phyloP scores from a whole-genome alignment of 2,329 filamentous ascomycete genomes.

The Trichophyton schoenleinii region DNA sequence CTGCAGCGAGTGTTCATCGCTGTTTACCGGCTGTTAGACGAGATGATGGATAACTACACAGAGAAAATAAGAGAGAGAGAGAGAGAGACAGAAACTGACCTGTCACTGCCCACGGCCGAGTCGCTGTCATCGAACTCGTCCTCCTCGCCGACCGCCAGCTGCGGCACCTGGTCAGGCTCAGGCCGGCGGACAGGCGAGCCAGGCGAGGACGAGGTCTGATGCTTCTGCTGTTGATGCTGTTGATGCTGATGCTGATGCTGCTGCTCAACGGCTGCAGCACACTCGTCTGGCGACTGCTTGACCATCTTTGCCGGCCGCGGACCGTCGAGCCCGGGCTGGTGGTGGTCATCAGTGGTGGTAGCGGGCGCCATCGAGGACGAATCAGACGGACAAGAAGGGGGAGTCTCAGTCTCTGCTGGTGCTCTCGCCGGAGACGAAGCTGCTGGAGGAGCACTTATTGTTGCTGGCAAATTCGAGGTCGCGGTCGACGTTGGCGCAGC shows the following conservation, averaged over 20 bases:
- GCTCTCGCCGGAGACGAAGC: neutral
- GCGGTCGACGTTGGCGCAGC: neutral
- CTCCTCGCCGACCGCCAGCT: neutral
- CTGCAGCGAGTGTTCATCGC: neutral
- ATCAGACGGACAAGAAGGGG: neutral
- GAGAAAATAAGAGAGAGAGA: neutral
- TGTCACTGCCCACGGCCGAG: slow-evolving; percentile 2
- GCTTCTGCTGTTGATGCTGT: neutral
- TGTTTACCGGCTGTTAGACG: neutral
- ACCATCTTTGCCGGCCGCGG: neutral
- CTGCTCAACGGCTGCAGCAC: neutral
- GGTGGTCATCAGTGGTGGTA: neutral
- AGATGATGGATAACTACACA: neutral
- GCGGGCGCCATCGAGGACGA: neutral
- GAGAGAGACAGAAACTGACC: neutral
- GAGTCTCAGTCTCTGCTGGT: no score
- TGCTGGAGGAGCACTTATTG: neutral
- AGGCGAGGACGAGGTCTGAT: neutral
- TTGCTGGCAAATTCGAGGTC: no score
- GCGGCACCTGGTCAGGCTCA: neutral
- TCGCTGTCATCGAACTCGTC: neutral
- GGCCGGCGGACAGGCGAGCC: neutral
- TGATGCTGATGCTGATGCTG: neutral
- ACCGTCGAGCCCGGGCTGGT: neutral
- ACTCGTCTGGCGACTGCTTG: neutral